A percentile compares a stretch with the other conserved stretches of the same genome.
These are phyloP conservation scores for Fraxinus platypoda DNA, from an alignment of 305 asterid species.

Conservation along the genomic window DNA sequence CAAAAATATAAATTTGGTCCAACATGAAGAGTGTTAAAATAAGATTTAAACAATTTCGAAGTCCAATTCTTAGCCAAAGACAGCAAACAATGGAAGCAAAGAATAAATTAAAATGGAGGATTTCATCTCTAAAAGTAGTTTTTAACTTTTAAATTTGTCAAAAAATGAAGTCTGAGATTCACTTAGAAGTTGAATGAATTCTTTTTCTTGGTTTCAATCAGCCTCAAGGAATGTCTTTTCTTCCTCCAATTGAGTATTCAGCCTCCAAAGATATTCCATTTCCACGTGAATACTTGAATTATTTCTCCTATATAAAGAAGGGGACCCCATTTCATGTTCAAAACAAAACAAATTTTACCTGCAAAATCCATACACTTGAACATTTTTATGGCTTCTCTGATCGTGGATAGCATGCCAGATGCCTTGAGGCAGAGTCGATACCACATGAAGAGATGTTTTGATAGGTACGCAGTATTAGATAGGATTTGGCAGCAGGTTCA, in stretches of 20 bases:
- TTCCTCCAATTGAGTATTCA: constrained; percentile 26
- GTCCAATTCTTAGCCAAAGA: neutral
- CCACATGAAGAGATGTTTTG: constrained; percentile 68
- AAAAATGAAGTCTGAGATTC: constrained; percentile 25
- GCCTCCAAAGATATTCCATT: constrained; percentile 34
- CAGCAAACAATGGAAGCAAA: constrained; percentile 33
- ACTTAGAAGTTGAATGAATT: constrained; percentile 31
- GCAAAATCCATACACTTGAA: neutral
- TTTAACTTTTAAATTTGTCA: constrained; percentile 24
- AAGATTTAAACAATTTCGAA: neutral
- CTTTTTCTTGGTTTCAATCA: constrained; percentile 50
- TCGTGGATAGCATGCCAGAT: constrained; percentile 57
- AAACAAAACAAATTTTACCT: constrained; percentile 19
- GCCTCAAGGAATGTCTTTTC: constrained; percentile 60
- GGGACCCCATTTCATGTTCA: constrained; percentile 24
- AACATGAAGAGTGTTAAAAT: neutral
- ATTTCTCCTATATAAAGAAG: constrained; percentile 40
- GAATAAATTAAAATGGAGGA: constrained; percentile 37
- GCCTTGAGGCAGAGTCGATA: constrained; percentile 54
- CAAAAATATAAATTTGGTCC: neutral
- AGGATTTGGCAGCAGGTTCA: neutral
- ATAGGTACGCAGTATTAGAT: constrained; percentile 40
- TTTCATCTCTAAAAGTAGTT: constrained; percentile 17
- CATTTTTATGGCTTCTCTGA: constrained; percentile 43
- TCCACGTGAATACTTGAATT: constrained; percentile 28